These are phyloP conservation scores for Paramecium pentaurelia DNA, from an alignment of 73 alveolate species.

Conservation along the genomic window DNA sequence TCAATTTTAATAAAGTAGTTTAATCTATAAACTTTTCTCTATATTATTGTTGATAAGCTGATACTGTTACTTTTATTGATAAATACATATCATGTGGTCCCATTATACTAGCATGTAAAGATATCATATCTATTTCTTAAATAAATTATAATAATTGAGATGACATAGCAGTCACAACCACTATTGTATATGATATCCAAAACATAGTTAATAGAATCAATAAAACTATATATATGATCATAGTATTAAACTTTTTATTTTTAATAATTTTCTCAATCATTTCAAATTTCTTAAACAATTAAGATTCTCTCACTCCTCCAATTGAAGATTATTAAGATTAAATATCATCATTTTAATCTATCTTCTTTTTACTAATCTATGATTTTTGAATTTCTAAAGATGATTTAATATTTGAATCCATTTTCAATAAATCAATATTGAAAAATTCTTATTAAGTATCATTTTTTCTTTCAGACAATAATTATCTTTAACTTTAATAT, in stretches of 20 bases:
- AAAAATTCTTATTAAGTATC: neutral
- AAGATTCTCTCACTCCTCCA: neutral
- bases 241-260: neutral
- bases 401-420: neutral
- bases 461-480: neutral
- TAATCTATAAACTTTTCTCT: neutral
- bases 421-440: neutral
- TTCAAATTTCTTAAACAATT: neutral
- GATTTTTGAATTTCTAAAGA: neutral
- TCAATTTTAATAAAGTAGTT: neutral
- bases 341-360: neutral
- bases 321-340: neutral
- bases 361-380: neutral
- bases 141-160: neutral
- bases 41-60: conserved; percentile 9
- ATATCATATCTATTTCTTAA: neutral
- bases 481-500: neutral
- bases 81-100: conserved; percentile 37
- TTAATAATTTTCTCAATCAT: neutral
- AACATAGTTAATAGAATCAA: neutral
- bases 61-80: neutral
- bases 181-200: neutral
- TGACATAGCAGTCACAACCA: neutral
- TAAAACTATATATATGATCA: neutral
- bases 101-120: conserved; percentile 22